Percentiles rank a stretch among this genome's conserved stretches.
Evolutionary conservation across 352 stramenopile genomes (phyloP).

Genomic region (Phytophthora sp.): DNA sequence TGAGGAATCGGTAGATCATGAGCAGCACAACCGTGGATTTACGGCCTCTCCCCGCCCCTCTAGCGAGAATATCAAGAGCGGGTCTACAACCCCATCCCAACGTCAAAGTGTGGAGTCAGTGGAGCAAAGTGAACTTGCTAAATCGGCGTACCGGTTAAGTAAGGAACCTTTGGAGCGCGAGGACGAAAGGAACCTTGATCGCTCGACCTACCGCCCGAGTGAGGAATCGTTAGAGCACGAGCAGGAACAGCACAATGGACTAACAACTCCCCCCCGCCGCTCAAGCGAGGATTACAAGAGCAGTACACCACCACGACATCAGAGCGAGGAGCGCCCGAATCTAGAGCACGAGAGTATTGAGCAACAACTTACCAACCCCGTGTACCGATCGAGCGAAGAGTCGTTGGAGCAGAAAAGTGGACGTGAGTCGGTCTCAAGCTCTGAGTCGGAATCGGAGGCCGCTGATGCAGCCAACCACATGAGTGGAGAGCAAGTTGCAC

Average conservation of each 20-base stretch:
- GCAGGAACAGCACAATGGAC: not conserved
- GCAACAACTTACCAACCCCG: not conserved
- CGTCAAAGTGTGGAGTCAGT: not conserved
- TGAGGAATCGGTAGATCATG: not conserved
- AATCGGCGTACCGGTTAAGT: constrained; percentile 10
- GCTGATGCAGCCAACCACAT: constrained; percentile 8
- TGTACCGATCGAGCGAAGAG: constrained; percentile 16
- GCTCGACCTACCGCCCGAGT: not conserved
- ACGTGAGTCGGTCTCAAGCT: constrained; percentile 8
- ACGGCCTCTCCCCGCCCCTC: not conserved
- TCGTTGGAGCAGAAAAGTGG: constrained; percentile 18
- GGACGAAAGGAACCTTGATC: not conserved
- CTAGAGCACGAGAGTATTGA: constrained; percentile 29
- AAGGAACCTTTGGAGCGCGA: constrained; percentile 7
- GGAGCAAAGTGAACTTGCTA: constrained; percentile 31
- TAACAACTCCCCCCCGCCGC: constrained; percentile 1
- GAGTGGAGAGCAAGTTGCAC: constrained; percentile 22
- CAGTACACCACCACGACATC: not conserved
- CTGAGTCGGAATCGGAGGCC: constrained; percentile 25
- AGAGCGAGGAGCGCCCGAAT: constrained; percentile 6
- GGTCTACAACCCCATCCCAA: not conserved
- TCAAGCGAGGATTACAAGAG: constrained; percentile 4
- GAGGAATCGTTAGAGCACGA: constrained; percentile 4
- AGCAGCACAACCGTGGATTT: not conserved
- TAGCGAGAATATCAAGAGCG: constrained; percentile 3